phyloP scores from a whole-genome alignment of 768 basidiomycete genomes.

The Mycena sanguinolenta region DNA sequence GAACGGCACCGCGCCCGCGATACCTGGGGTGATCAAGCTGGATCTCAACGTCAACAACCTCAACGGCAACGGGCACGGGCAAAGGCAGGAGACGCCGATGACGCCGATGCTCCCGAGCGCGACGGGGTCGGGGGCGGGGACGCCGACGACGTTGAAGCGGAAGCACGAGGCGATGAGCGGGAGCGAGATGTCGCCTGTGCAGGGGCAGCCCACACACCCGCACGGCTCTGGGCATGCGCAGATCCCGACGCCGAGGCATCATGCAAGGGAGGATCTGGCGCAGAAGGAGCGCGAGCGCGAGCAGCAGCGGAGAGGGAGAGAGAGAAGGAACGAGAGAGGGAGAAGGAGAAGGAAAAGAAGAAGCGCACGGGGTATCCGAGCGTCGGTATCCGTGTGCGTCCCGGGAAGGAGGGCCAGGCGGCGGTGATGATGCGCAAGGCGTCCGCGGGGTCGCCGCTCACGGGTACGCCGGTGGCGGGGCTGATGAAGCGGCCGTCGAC shows the following conservation, averaged over 20 bases:
- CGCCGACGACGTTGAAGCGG: conserved; percentile 44
- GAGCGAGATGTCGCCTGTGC: conserved; percentile 1
- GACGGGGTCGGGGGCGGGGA: too few relatives aligned
- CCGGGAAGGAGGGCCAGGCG: not conserved
- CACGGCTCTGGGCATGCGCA: too few relatives aligned
- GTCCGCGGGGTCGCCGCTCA: not conserved
- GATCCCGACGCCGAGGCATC: too few relatives aligned
- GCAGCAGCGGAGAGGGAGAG: conserved; percentile 27
- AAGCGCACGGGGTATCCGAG: conserved; percentile 55
- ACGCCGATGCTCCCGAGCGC: too few relatives aligned
- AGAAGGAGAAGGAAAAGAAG: conserved; percentile 59
- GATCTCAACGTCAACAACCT: too few relatives aligned
- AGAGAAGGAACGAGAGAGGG: conserved; percentile 39
- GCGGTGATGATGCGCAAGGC: not conserved
- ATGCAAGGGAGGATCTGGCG: too few relatives aligned
- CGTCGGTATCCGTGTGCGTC: conserved; percentile 38
- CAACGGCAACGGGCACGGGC: too few relatives aligned
- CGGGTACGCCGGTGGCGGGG: conserved; percentile 5
- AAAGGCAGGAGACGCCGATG: too few relatives aligned
- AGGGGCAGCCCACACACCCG: too few relatives aligned
- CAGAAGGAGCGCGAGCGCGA: conserved; percentile 38
- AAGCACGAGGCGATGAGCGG: conserved; percentile 42
- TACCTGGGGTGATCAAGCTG: conserved; percentile 38
- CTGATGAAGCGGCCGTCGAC: too few relatives aligned
- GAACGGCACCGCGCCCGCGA: not conserved